Evolutionary conservation across 2,329 filamentous ascomycete species (phyloP), one percentile per base, ranked within the genome.

Genomic region (Penicillium verrucosum): DNA sequence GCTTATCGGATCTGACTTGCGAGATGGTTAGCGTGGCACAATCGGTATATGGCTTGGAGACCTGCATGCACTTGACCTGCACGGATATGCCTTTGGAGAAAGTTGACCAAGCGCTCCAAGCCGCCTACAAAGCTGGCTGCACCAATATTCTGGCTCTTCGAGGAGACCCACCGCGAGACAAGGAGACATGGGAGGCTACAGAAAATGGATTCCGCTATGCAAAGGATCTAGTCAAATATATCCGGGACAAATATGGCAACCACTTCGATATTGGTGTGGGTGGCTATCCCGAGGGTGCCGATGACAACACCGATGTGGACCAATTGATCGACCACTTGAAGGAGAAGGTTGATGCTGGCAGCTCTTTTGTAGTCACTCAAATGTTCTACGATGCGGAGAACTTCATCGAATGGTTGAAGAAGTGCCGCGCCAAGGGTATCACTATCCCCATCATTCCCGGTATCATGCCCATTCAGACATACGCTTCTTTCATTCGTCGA

Each of bases 331-430:
- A 94, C 62, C 94, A 97, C 73, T 78, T 99, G 70, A 97, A 97
- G 79, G 89, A 97, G 75, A 99, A 99, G 80, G 88, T 97, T 34
- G 94, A 99, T 72, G 90, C 90, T 57, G 94, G 94, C 50, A 92
- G 89, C 60, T 88, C 89, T 7, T 99, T 97, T 73, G 89, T 99
- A 62, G 90, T 99, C 52, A 97, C 94, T 0, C 94, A 99, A 78
- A 99, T 99, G 94, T 97, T 97, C 78, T 99, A 99, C 80, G 93
- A 99, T 70, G 92, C 86, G 48, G 93, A 99, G 69, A 93, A 94
- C 71, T 99, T 99, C 76, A 77, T 97, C 52, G 84, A 87, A 51
- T 99, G 94, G 94, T 89, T 95, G 37, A 81, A 84, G 65, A 94
- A 90, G 72, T 92, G 93, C 57, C 88, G 92, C 48, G 90, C 87